Percentiles rank a stretch among this genome's conserved stretches.
These are phyloP conservation scores for Sporothrix phasma DNA, from an alignment of 2,329 filamentous ascomycete species.

Conservation along the genomic window DNA sequence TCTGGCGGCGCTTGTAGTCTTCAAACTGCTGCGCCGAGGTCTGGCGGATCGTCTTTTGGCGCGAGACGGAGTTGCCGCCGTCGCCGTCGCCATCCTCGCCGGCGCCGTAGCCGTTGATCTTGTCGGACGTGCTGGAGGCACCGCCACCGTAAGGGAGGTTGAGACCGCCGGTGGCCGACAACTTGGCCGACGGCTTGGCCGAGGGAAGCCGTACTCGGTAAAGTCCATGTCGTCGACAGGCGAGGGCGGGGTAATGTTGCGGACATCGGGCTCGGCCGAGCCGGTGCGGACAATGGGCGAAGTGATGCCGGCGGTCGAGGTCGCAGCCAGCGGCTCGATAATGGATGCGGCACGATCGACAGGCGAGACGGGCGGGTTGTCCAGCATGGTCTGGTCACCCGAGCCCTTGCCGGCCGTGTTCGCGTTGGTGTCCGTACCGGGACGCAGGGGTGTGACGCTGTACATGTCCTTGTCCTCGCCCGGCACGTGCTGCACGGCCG, in stretches of 20 bases:
- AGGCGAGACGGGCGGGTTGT: neutral
- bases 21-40: slow-evolving; percentile 29
- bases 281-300: neutral
- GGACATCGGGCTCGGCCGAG: neutral
- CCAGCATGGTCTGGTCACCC: neutral
- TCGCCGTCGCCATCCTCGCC: slow-evolving; percentile 6
- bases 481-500: slow-evolving; percentile 2
- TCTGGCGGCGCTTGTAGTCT: slow-evolving; percentile 35
- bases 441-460: slow-evolving; percentile 25
- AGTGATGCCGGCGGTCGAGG: neutral
- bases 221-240: slow-evolving; percentile 34
- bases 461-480: slow-evolving; percentile 27
- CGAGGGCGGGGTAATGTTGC: slow-evolving; percentile 19
- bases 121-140: neutral
- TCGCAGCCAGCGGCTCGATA: neutral
- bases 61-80: slow-evolving; percentile 17
- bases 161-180: slow-evolving; percentile 14
- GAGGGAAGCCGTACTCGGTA: slow-evolving; percentile 21
- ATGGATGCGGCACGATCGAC: neutral
- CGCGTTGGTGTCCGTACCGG: neutral
- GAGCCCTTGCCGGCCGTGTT: neutral
- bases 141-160: slow-evolving; percentile 11
- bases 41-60: slow-evolving; percentile 23
- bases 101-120: slow-evolving; percentile 5
- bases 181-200: slow-evolving; percentile 4